Percentiles rank a stretch among this genome's conserved stretches.
phyloP scores from a whole-genome alignment of 768 basidiomycete species.

The Tulasnella calospora region DNA sequence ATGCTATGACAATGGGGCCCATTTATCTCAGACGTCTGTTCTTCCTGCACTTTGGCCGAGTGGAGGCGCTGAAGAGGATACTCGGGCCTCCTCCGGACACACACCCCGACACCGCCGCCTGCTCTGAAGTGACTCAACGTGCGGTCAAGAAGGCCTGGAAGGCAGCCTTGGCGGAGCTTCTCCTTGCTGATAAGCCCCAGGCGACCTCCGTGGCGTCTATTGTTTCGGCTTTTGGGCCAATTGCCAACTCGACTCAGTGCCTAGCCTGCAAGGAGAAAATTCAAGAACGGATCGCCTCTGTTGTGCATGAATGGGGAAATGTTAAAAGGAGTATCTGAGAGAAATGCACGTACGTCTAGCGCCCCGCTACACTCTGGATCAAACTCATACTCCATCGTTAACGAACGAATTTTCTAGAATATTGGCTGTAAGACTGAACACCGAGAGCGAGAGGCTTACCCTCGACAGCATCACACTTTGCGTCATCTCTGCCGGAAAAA shows the following conservation, averaged over 20 bases:
- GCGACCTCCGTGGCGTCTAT: background rate
- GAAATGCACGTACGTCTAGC: background rate
- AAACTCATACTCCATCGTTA: background rate
- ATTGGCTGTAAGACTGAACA: background rate
- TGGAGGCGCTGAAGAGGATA: slow-evolving; percentile 74
- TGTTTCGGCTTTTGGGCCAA: background rate
- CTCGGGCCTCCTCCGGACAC: slow-evolving; percentile 35
- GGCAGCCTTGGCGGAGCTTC: slow-evolving; percentile 20
- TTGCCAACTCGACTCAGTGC: slow-evolving; percentile 5
- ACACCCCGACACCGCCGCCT: background rate
- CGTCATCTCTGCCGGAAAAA: background rate
- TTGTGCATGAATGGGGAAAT: background rate
- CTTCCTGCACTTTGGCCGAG: slow-evolving; percentile 76
- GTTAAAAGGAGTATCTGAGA: slow-evolving; percentile 12
- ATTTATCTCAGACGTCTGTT: slow-evolving; percentile 75
- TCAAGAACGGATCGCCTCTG: background rate
- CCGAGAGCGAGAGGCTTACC: background rate
- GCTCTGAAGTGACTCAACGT: slow-evolving; percentile 15
- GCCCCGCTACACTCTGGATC: background rate
- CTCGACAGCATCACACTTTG: background rate
- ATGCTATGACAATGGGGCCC: slow-evolving; percentile 64
- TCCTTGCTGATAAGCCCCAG: background rate
- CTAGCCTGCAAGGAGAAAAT: slow-evolving; percentile 12
- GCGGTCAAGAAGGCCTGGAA: slow-evolving; percentile 22
- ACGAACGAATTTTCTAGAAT: background rate